These are phyloP conservation scores for Penicillium maclennaniae DNA, from an alignment of 495 filamentous ascomycete species.

Conservation along the genomic window DNA sequence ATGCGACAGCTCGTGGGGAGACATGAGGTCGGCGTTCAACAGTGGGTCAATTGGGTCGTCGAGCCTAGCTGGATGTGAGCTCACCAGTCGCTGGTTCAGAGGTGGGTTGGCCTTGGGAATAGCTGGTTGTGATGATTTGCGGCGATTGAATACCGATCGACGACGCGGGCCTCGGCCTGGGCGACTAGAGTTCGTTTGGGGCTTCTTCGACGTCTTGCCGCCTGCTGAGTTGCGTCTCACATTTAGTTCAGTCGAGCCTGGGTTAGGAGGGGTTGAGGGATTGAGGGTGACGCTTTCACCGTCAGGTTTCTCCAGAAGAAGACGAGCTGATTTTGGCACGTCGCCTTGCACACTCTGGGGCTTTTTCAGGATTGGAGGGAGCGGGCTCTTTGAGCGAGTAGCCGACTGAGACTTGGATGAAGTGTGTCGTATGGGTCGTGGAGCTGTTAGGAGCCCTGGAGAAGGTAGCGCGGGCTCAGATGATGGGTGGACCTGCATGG, in stretches of 20 bases:
- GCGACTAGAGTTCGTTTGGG: conserved; percentile 31
- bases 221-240: conserved; percentile 4
- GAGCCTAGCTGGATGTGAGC: not conserved
- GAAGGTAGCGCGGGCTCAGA: conserved; percentile 1
- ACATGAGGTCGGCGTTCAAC: not conserved
- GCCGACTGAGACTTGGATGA: conserved; percentile 6
- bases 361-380: conserved; percentile 42
- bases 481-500: not conserved
- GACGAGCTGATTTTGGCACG: conserved; percentile 33
- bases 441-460: not conserved
- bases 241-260: conserved; percentile 13
- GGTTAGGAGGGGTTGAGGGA: conserved; percentile 30
- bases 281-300: conserved; percentile 32
- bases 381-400: conserved; percentile 11
- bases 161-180: conserved; percentile 28
- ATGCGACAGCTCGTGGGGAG: not conserved
- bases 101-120: conserved; percentile 2
- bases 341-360: conserved; percentile 23
- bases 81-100: not conserved
- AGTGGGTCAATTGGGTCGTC: not conserved
- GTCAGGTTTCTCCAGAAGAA: conserved; percentile 25
- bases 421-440: not conserved
- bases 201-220: conserved; percentile 28
- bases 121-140: conserved; percentile 40
- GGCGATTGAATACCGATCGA: conserved; percentile 40